Percentiles rank a stretch among this genome's conserved stretches.
phyloP scores from a whole-genome alignment of 345 rosid genomes.

The Lagerstroemia speciosa region DNA sequence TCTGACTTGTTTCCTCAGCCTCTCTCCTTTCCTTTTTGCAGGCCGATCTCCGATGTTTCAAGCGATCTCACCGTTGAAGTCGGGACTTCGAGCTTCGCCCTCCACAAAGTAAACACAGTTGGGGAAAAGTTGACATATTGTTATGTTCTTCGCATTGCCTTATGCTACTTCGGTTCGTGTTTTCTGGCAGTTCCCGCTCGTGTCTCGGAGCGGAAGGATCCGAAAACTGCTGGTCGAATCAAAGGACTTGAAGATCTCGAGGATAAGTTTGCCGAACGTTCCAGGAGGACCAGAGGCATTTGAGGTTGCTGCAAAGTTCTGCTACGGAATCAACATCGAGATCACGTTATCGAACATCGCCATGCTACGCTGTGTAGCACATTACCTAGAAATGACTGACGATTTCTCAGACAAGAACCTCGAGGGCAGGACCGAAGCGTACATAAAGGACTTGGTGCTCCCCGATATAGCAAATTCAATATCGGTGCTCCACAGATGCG shows the following conservation, averaged over 20 bases:
- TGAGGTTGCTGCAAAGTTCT: constrained; percentile 94
- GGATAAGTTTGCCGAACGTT: constrained; percentile 42
- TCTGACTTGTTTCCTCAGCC: constrained; percentile 9
- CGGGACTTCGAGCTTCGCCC: constrained; percentile 75
- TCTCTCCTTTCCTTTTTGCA: constrained; percentile 29
- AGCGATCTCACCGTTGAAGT: constrained; percentile 86
- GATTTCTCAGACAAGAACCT: constrained; percentile 75
- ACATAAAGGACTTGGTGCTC: constrained; percentile 52
- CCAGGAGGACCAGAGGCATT: constrained; percentile 92
- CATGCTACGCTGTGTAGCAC: constrained; percentile 55
- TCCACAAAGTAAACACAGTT: constrained; percentile 60
- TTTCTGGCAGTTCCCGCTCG: constrained; percentile 69
- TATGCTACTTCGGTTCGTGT: not conserved
- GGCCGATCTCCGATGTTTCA: constrained; percentile 95
- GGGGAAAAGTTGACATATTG: not conserved
- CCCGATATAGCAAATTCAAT: constrained; percentile 63
- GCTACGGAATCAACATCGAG: constrained; percentile 75
- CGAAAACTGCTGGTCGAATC: constrained; percentile 61
- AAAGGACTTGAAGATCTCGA: constrained; percentile 58
- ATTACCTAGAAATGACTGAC: constrained; percentile 90
- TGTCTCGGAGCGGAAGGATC: constrained; percentile 82
- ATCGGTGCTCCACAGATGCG: constrained; percentile 69
- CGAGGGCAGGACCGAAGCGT: constrained; percentile 50
- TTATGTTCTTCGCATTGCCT: not conserved
- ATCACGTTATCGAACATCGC: constrained; percentile 62